phyloP scores from a whole-genome alignment of 2,329 filamentous ascomycete genomes.

The Sodiomyces alkalinus region DNA sequence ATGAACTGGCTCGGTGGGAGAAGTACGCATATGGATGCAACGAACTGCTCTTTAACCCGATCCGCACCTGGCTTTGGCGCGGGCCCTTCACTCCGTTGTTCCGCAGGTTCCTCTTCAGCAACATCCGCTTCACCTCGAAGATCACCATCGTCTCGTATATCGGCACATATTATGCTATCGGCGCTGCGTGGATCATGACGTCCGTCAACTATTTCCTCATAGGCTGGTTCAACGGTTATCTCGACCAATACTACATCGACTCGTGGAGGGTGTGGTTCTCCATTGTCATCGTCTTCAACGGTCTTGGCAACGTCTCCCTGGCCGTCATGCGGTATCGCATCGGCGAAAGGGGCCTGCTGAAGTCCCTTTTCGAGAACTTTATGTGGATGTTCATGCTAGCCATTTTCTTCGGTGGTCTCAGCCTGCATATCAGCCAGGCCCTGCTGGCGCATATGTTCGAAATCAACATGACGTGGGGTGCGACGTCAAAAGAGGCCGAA shows the following conservation, averaged over 20 bases:
- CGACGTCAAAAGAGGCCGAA: slow-evolving; percentile 70
- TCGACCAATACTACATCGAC: slow-evolving; percentile 70
- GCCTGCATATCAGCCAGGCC: slow-evolving; percentile 67
- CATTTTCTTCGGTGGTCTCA: slow-evolving; percentile 71
- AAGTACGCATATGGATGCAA: slow-evolving; percentile 79
- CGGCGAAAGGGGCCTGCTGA: slow-evolving; percentile 45
- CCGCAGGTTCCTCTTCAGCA: slow-evolving; percentile 55
- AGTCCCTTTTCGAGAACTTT: slow-evolving; percentile 46
- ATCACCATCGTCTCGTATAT: slow-evolving; percentile 64
- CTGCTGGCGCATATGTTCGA: slow-evolving; percentile 72
- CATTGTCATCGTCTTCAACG: slow-evolving; percentile 65
- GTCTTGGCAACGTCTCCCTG: slow-evolving; percentile 56
- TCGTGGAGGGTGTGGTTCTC: slow-evolving; percentile 70
- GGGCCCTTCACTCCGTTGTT: slow-evolving; percentile 73
- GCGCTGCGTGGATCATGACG: slow-evolving; percentile 60
- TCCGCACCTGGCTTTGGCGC: slow-evolving; percentile 55
- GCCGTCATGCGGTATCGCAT: slow-evolving; percentile 60
- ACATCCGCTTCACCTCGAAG: slow-evolving; percentile 62
- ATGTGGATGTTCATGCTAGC: slow-evolving; percentile 62
- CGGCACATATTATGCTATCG: slow-evolving; percentile 68
- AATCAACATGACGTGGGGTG: slow-evolving; percentile 75
- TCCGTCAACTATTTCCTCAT: slow-evolving; percentile 60
- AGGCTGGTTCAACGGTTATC: slow-evolving; percentile 61
- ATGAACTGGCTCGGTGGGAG: slow-evolving; percentile 73
- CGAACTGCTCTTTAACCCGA: slow-evolving; percentile 66